Percentiles rank a stretch among this genome's conserved stretches.
These are phyloP conservation scores for Metschnikowia reukaufii DNA, from an alignment of 805 yeast genomes.

Conservation along the genomic window DNA sequence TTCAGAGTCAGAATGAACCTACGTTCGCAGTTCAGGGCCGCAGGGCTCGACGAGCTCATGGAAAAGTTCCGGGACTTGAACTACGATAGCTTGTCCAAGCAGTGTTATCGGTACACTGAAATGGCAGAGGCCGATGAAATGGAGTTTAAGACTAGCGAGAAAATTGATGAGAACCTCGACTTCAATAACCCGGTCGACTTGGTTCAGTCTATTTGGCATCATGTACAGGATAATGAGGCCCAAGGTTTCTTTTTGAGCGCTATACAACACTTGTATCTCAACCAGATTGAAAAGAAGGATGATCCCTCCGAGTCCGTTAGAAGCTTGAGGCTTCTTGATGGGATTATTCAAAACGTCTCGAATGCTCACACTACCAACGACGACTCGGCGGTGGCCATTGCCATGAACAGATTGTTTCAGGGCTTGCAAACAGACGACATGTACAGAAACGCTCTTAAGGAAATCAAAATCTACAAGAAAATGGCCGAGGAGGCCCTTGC, in stretches of 20 bases:
- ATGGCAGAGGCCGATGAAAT: slow-evolving; percentile 55
- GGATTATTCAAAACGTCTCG: slow-evolving; percentile 61
- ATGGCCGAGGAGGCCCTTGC: slow-evolving; percentile 31
- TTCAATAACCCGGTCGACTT: slow-evolving; percentile 74
- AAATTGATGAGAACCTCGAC: slow-evolving; percentile 46
- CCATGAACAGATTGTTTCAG: slow-evolving; percentile 70
- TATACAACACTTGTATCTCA: slow-evolving; percentile 63
- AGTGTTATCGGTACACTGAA: slow-evolving; percentile 61
- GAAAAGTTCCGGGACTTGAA: slow-evolving; percentile 37
- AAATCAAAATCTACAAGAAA: slow-evolving; percentile 21
- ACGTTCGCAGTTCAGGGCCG: slow-evolving; percentile 46
- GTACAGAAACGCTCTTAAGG: slow-evolving; percentile 63
- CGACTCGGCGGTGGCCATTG: slow-evolving; percentile 59
- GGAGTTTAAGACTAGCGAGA: slow-evolving; percentile 38
- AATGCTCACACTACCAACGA: slow-evolving; percentile 51
- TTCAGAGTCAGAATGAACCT: slow-evolving; percentile 52
- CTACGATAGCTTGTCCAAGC: slow-evolving; percentile 60
- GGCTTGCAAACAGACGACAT: slow-evolving; percentile 82
- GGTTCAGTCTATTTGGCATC: slow-evolving; percentile 56
- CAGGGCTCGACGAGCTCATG: slow-evolving; percentile 24
- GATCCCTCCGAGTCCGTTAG: slow-evolving; percentile 44
- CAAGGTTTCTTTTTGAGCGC: slow-evolving; percentile 60
- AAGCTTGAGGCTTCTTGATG: slow-evolving; percentile 63
- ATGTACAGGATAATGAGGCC: slow-evolving; percentile 57
- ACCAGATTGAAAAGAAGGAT: slow-evolving; percentile 51